A percentile compares a stretch with the other conserved stretches of the same genome.
Evolutionary conservation across 768 basidiomycete species (phyloP).

Genomic region (Amanita inopinata): DNA sequence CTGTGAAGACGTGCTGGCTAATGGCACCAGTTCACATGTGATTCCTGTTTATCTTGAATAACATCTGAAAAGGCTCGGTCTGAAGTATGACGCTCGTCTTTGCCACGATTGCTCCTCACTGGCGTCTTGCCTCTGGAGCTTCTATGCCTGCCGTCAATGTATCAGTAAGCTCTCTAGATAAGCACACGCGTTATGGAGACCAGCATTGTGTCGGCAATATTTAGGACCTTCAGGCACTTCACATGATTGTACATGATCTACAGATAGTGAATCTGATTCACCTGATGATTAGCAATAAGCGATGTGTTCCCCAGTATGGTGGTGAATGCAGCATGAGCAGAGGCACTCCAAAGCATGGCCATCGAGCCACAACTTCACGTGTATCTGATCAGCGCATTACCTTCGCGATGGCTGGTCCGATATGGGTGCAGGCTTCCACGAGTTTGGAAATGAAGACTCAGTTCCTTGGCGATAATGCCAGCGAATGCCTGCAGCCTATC

Average conservation of each 20-base stretch:
- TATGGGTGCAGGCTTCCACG: background rate
- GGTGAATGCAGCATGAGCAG: background rate
- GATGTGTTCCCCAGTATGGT: background rate
- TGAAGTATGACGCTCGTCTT: too few species aligned
- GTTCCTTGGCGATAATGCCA: background rate
- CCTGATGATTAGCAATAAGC: background rate
- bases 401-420: background rate
- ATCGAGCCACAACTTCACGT: background rate
- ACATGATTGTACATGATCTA: background rate
- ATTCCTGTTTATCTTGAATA: too few species aligned
- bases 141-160: too few species aligned
- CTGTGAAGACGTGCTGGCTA: too few species aligned
- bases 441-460: background rate
- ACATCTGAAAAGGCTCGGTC: too few species aligned
- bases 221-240: background rate
- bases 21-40: constrained; percentile 2
- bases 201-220: background rate
- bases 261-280: constrained; percentile 6
- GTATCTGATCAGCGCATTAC: background rate
- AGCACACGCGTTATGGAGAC: background rate
- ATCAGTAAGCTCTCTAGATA: too few species aligned
- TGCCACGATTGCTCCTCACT: too few species aligned
- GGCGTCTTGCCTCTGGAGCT: background rate
- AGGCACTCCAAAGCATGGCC: background rate
- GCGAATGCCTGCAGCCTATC: background rate